Evolutionary conservation across 108 stramenopile species (phyloP).

Genomic region (Pseudonitzschia pungens): DNA sequence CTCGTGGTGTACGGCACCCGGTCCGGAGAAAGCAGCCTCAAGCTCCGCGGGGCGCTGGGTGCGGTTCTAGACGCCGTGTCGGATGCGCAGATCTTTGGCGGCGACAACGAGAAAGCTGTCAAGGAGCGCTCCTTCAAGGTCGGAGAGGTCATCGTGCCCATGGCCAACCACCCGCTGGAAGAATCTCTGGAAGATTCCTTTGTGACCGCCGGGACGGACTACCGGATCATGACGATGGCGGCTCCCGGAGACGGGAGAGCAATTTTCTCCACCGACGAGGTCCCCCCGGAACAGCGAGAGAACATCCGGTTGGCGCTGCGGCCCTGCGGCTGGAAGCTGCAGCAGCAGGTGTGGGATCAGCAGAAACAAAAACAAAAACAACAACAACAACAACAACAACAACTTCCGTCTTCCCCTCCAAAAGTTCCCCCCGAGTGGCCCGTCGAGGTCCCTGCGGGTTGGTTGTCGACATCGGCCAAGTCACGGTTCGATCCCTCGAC

Average conservation of each 20-base stretch:
- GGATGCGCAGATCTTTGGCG: background rate
- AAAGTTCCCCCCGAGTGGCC: slow-evolving; percentile 39
- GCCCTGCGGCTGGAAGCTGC: slow-evolving; percentile 56
- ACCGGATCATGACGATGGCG: slow-evolving; percentile 54
- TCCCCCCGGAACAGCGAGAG: slow-evolving; percentile 29
- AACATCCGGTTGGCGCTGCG: slow-evolving; percentile 42
- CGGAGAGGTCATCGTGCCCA: slow-evolving; percentile 61
- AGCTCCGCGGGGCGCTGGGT: slow-evolving; percentile 39
- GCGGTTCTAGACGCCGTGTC: slow-evolving; percentile 22
- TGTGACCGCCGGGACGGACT: slow-evolving; percentile 48
- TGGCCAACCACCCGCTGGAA: slow-evolving; percentile 1
- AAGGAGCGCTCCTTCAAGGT: slow-evolving; percentile 38
- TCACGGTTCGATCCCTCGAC: slow-evolving; percentile 46
- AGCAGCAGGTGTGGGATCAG: slow-evolving; percentile 35
- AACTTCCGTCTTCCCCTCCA: background rate
- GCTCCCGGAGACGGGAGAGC: slow-evolving; percentile 38
- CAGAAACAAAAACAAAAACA: slow-evolving; percentile 14
- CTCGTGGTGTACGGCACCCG: slow-evolving; percentile 41
- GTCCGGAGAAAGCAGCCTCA: slow-evolving; percentile 27
- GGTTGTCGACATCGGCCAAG: slow-evolving; percentile 26
- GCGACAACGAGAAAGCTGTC: background rate
- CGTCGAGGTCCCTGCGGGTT: slow-evolving; percentile 41
- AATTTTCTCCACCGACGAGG: slow-evolving; percentile 41
- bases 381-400: background rate
- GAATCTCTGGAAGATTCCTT: slow-evolving; percentile 29